Evolutionary conservation across 2,329 filamentous ascomycete species (phyloP).

Genomic region (Cercospora janseana): DNA sequence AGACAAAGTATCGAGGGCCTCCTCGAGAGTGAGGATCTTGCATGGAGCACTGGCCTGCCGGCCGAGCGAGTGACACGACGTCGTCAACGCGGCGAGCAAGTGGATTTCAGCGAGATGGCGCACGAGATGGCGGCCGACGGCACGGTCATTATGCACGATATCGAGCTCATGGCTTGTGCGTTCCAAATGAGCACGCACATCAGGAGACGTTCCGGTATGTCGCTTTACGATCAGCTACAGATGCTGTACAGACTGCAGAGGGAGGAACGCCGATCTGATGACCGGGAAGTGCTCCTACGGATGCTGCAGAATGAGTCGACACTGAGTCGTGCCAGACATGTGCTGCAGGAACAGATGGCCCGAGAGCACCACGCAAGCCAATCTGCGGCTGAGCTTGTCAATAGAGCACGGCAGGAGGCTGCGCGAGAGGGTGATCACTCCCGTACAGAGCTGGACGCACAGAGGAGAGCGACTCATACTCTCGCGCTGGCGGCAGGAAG

Average conservation of each 20-base stretch:
- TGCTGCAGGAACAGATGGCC: conserved; percentile 22
- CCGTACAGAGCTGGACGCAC: conserved; percentile 32
- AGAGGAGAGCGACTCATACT: conserved; percentile 29
- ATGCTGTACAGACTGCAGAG: conserved; percentile 34
- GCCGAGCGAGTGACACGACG: conserved; percentile 24
- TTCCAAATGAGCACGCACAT: conserved; percentile 34
- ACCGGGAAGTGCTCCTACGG: conserved; percentile 24
- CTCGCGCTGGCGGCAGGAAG: conserved; percentile 33
- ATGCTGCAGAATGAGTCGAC: conserved; percentile 29
- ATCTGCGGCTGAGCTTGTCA: conserved; percentile 11
- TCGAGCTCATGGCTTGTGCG: conserved; percentile 35
- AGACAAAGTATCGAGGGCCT: conserved; percentile 14
- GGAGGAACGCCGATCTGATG: conserved; percentile 26
- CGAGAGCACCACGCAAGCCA: neutral
- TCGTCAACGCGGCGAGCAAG: conserved; percentile 19
- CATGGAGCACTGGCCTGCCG: conserved; percentile 23
- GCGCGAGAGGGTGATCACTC: conserved; percentile 34
- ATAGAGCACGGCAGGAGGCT: conserved; percentile 20
- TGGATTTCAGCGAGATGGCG: conserved; percentile 22
- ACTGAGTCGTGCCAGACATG: conserved; percentile 18
- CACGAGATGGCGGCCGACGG: conserved; percentile 14
- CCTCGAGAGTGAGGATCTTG: conserved; percentile 11
- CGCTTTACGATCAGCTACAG: conserved; percentile 26
- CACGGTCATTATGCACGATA: conserved; percentile 23
- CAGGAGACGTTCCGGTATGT: conserved; percentile 25